Conservation (phyloP, 768 basidiomycete genomes). For the Fomitopsis serialis region DNA sequence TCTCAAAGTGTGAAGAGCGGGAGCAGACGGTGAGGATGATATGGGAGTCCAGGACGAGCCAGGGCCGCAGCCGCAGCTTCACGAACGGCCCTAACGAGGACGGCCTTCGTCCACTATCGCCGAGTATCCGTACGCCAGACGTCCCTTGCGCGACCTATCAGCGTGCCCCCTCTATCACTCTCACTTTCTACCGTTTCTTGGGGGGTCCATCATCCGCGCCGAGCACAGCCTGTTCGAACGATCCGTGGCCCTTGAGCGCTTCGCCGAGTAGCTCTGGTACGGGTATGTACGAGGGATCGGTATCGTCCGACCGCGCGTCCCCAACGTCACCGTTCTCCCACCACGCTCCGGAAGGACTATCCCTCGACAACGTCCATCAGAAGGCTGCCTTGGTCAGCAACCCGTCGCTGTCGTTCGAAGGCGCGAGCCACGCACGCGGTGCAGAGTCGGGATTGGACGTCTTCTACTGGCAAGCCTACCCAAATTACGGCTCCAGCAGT, state of each 20-base stretch:
- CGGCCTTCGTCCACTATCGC: slow-evolving; percentile 7
- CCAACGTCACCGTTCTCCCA: slow-evolving; percentile 13
- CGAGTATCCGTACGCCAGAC: slow-evolving; percentile 13
- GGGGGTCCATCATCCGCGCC: slow-evolving; percentile 14
- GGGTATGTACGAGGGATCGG: slow-evolving; percentile 12
- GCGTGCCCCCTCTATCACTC: slow-evolving; percentile 21
- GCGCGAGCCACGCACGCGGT: not conserved
- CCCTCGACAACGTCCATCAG: not conserved
- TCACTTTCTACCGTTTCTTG: slow-evolving; percentile 9
- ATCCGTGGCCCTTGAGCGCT: slow-evolving; percentile 10
- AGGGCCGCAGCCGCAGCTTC: slow-evolving; percentile 13
- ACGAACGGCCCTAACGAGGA: slow-evolving; percentile 13
- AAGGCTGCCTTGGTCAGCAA: not conserved
- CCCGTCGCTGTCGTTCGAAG: not conserved
- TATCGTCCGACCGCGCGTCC: slow-evolving; percentile 11
- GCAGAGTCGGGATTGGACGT: not conserved
- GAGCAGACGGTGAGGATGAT: slow-evolving; percentile 51
- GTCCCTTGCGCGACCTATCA: slow-evolving; percentile 16
- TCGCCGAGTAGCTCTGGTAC: slow-evolving; percentile 13
- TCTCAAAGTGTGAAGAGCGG: slow-evolving; percentile 68
- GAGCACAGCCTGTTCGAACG: slow-evolving; percentile 16
- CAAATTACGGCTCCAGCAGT: not conserved
- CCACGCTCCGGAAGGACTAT: slow-evolving; percentile 6
- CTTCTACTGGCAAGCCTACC: not conserved
- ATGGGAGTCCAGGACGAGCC: slow-evolving; percentile 30